A percentile compares a stretch with the other conserved stretches of the same genome.
These are phyloP conservation scores for Cenococcum geophilum DNA, from an alignment of 495 filamentous ascomycete genomes.

Conservation along the genomic window DNA sequence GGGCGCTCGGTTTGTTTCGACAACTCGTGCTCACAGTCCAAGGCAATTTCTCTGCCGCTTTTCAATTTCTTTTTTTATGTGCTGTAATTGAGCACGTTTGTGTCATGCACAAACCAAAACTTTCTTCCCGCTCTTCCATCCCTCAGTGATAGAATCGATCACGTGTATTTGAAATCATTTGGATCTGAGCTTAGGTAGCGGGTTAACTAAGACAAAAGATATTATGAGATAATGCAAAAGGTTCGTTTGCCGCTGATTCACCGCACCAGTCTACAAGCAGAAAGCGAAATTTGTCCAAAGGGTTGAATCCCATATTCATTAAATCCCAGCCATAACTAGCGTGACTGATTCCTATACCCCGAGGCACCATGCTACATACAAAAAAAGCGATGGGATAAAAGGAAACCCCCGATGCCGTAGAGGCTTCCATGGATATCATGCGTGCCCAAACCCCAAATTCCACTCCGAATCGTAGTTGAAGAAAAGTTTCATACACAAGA, in stretches of 20 bases:
- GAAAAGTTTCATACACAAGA: background rate
- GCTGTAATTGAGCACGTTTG: background rate
- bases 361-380: too few species aligned
- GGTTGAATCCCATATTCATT: background rate
- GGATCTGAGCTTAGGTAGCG: background rate
- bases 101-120: background rate
- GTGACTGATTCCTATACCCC: too few species aligned
- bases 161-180: background rate
- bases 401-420: background rate
- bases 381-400: too few species aligned
- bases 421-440: constrained; percentile 5
- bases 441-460: background rate
- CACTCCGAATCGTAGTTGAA: background rate
- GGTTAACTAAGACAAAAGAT: background rate
- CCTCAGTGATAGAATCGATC: background rate
- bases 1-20: too few species aligned
- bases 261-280: too few species aligned
- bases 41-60: too few species aligned
- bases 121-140: background rate
- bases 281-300: too few species aligned
- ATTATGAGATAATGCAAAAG: too few species aligned
- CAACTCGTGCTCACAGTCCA: too few species aligned
- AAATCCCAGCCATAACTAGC: background rate
- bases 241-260: too few species aligned
- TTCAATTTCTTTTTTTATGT: background rate